Evolutionary conservation across 352 stramenopile genomes (phyloP).

Genomic region (Stephanocyclus meneghinianus): DNA sequence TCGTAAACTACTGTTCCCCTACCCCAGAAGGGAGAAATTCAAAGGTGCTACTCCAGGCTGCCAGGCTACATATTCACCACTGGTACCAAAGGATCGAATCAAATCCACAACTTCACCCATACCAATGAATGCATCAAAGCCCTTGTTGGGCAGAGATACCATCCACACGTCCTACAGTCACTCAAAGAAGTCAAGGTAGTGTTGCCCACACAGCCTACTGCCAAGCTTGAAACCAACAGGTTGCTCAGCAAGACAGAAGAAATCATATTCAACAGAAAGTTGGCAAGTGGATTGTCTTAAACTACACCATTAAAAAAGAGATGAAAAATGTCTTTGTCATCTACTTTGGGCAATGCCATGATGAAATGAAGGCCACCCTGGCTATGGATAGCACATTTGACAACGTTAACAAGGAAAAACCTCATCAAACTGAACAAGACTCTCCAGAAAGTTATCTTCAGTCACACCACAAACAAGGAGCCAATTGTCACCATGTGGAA

Average conservation of each 20-base stretch:
- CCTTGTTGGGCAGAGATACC: neutral
- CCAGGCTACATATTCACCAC: neutral
- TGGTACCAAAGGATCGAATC: neutral
- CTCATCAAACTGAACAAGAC: neutral
- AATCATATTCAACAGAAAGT: conserved; percentile 14
- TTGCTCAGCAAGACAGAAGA: conserved; percentile 5
- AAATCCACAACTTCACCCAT: conserved; percentile 10
- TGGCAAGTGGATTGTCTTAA: neutral
- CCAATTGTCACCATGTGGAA: neutral
- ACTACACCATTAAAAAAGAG: conserved; percentile 7
- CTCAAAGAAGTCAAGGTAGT: neutral
- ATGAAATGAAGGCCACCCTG: conserved; percentile 15
- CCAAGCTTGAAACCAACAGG: neutral
- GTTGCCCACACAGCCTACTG: neutral
- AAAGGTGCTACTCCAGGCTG: neutral
- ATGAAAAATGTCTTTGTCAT: conserved; percentile 8
- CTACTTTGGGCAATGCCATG: conserved; percentile 11
- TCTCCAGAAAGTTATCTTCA: conserved; percentile 14
- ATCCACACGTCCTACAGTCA: conserved; percentile 7
- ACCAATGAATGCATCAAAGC: neutral
- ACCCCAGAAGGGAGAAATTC: too few species aligned
- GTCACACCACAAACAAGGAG: conserved; percentile 2
- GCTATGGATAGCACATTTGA: neutral
- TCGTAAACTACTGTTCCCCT: too few species aligned
- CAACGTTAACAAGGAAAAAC: neutral